phyloP scores from a whole-genome alignment of 2,329 filamentous ascomycete species.

The Kalmusia sp. region DNA sequence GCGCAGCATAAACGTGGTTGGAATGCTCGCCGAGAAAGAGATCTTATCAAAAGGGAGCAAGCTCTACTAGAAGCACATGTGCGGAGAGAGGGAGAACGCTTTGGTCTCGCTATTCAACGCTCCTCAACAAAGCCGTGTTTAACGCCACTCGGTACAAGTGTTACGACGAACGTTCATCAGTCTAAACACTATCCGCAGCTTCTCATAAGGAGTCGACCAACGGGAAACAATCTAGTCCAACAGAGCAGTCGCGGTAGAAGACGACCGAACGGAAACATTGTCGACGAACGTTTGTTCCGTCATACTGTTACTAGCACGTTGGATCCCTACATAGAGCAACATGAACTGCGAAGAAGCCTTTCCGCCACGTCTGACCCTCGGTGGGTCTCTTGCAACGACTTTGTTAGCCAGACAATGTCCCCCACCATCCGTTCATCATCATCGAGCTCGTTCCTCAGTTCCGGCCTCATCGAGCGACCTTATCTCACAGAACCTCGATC shows the following conservation, averaged over 20 bases:
- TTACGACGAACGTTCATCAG: constrained; percentile 10
- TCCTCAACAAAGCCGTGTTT: constrained; percentile 13
- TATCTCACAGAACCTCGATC: neutral
- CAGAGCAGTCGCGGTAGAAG: neutral
- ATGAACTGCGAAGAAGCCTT: neutral
- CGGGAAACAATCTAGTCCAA: neutral
- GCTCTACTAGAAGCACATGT: constrained; percentile 18
- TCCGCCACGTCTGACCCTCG: neutral
- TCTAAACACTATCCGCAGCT: constrained; percentile 23
- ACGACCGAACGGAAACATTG: neutral
- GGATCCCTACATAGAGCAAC: neutral
- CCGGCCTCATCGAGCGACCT: neutral
- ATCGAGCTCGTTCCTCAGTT: neutral
- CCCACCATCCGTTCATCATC: neutral
- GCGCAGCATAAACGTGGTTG: constrained; percentile 19
- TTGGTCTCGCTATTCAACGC: constrained; percentile 15
- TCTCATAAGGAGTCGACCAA: neutral
- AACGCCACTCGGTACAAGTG: constrained; percentile 15
- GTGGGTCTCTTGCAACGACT: neutral
- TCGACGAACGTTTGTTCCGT: neutral
- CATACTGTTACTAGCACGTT: neutral
- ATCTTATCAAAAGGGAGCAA: constrained; percentile 24
- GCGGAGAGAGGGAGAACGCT: constrained; percentile 16
- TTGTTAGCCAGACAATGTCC: neutral
- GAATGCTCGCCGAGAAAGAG: constrained; percentile 26